phyloP scores from a whole-genome alignment of 2,329 filamentous ascomycete species.

The Fusarium sublunatum region DNA sequence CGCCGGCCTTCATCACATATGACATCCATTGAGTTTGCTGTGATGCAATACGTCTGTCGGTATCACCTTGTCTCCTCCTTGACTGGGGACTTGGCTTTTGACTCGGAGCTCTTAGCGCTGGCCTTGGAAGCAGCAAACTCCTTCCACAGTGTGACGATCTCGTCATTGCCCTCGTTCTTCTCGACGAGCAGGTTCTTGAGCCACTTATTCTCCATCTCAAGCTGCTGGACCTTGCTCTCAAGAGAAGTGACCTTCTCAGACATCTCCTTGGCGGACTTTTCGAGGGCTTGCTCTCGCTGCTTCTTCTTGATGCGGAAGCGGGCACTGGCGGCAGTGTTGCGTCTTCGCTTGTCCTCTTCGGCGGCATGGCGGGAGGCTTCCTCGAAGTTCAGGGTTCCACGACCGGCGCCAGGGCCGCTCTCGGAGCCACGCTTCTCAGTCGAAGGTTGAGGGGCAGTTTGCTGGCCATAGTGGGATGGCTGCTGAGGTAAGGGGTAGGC shows the following conservation, averaged over 20 bases:
- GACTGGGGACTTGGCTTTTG: conserved; percentile 43
- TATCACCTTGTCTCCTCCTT: conserved; percentile 44
- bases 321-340: conserved; percentile 89
- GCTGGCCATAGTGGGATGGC: conserved; percentile 48
- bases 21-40: conserved; percentile 31
- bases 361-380: conserved; percentile 78
- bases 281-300: conserved; percentile 88
- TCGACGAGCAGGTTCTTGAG: conserved; percentile 83
- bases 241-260: conserved; percentile 80
- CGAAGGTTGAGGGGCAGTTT: conserved; percentile 44
- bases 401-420: conserved; percentile 53
- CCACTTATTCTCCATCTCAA: conserved; percentile 88
- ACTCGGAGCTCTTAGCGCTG: conserved; percentile 48
- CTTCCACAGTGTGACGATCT: conserved; percentile 63
- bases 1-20: conserved; percentile 30
- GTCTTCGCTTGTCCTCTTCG: conserved; percentile 89
- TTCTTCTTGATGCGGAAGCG: conserved; percentile 97
- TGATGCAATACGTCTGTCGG: conserved; percentile 3
- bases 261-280: conserved; percentile 84
- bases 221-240: conserved; percentile 77
- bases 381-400: conserved; percentile 67
- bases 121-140: conserved; percentile 57
- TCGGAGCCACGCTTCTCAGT: conserved; percentile 62
- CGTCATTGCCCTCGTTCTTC: conserved; percentile 75
- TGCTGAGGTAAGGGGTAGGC: conserved; percentile 57